phyloP scores from a whole-genome alignment of 805 yeast species.

The Starmera quercuum region DNA sequence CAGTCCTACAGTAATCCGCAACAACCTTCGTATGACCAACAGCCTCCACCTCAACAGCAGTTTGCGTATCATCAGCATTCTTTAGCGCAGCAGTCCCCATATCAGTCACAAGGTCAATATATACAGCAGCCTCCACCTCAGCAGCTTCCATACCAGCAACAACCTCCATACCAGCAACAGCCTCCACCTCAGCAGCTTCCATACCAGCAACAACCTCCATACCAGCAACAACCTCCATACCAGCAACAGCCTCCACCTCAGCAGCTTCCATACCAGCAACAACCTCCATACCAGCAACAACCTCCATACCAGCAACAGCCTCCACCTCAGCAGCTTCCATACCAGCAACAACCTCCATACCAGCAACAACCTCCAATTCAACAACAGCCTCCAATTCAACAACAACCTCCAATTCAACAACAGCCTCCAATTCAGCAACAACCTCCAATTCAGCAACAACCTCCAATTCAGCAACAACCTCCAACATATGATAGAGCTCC shows the following conservation, averaged over 20 bases:
- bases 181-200: conserved; percentile 8
- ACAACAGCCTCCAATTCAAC: conserved; percentile 4
- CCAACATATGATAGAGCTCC: conserved; percentile 2
- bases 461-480: conserved; percentile 3
- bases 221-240: conserved; percentile 8
- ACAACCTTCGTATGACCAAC: neutral
- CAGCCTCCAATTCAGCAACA: conserved; percentile 1
- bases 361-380: conserved; percentile 6
- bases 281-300: conserved; percentile 6
- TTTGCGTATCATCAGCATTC: conserved; percentile 1
- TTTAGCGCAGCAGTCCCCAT: conserved; percentile 7
- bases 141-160: conserved; percentile 7
- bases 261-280: conserved; percentile 8
- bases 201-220: conserved; percentile 5
- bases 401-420: neutral
- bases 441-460: conserved; percentile 1
- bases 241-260: conserved; percentile 8
- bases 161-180: conserved; percentile 4
- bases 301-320: conserved; percentile 6
- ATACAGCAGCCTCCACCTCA: conserved; percentile 5
- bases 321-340: conserved; percentile 8
- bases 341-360: conserved; percentile 3
- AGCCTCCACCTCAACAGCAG: conserved; percentile 1
- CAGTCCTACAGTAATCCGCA: neutral
- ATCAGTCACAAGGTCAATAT: conserved; percentile 4